Evolutionary conservation across 768 basidiomycete species (phyloP), one percentile per base, ranked within the genome.

Genomic region (Gloeostereum incarnatum): DNA sequence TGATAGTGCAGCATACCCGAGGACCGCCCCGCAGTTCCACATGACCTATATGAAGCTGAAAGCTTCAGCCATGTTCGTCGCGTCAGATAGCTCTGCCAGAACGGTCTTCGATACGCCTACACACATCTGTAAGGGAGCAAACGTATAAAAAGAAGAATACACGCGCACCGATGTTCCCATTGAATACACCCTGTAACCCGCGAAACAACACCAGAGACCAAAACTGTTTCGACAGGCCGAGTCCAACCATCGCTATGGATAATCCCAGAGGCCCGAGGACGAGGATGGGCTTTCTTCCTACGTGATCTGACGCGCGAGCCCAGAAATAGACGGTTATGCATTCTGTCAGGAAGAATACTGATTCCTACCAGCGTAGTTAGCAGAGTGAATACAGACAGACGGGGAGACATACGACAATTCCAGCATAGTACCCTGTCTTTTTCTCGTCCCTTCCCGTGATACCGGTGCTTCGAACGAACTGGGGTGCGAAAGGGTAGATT

Each of bases 81-180:
- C 40, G 36, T 60, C 58, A 16, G 57, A 14, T 23, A 59, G 51
- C 44, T 63, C 61, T 13, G 50, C 49, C 42, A 61, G 48, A n/a
- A 60, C 48, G 17, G 46, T 56, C 39, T 57, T 61, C 8, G 53
- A 41, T 13, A 59, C 50, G 21, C 49, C 39, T 49, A 23, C 46
- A 24, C 16, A n/a, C 23, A 11, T 30, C 17, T 6, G 14, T 19
- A 30, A n/a, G 31, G 23, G 5, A 11, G n/a, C 19, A 9, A 16
- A 43, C 2, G 2, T 5, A 13, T 4, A 11, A 5, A 19, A 24
- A 8, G 14, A 6, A 17, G 5, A 20, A 25, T 18, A 9, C 7
- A 21, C 3, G 18, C 37, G 14, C 37, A 42, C 56, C 58, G 4
- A 60, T 52, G 26, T 59, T 57, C 2, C 60, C 58, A 44, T 57